phyloP scores from a whole-genome alignment of 1,284 basidiomycete genomes.

The Ceratobasidium sp. region DNA sequence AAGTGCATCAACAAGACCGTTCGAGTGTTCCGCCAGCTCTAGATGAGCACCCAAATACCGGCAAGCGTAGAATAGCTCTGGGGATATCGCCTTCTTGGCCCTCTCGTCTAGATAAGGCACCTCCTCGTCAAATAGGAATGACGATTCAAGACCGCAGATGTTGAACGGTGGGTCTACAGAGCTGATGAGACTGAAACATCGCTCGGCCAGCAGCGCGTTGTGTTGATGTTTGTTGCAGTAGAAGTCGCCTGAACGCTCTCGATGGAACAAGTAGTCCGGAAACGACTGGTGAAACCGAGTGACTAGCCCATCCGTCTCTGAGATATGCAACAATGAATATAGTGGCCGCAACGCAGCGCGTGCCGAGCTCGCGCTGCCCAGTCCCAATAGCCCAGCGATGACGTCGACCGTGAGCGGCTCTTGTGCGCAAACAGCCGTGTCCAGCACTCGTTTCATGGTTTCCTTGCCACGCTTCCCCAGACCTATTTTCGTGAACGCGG shows the following conservation, averaged over 20 bases:
- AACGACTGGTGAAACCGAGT: constrained; percentile 25
- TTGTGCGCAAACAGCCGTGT: constrained; percentile 16
- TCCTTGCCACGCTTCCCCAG: too few species aligned
- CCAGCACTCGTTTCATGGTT: background rate
- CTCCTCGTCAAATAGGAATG: constrained; percentile 5
- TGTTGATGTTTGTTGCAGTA: background rate
- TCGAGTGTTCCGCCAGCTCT: background rate
- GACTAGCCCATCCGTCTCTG: constrained; percentile 3
- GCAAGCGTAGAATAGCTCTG: constrained; percentile 16
- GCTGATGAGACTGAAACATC: constrained; percentile 1
- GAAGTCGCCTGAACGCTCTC: background rate
- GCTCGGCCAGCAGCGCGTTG: constrained; percentile 3
- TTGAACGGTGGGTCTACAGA: background rate
- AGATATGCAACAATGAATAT: constrained; percentile 16
- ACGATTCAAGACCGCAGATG: background rate
- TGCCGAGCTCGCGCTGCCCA: background rate
- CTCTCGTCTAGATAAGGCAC: constrained; percentile 12
- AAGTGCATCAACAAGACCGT: background rate
- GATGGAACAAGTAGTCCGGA: constrained; percentile 19
- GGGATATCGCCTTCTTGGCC: background rate
- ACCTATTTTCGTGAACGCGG: too few species aligned
- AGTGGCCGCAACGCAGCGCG: background rate
- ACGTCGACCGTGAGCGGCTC: constrained; percentile 21
- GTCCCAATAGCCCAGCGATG: background rate
- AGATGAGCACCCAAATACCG: constrained; percentile 25